Percentiles rank a stretch among this genome's conserved stretches.
Conservation (phyloP, 2,329 filamentous ascomycete genomes). For the Verticillium nonalfalfae region DNA sequence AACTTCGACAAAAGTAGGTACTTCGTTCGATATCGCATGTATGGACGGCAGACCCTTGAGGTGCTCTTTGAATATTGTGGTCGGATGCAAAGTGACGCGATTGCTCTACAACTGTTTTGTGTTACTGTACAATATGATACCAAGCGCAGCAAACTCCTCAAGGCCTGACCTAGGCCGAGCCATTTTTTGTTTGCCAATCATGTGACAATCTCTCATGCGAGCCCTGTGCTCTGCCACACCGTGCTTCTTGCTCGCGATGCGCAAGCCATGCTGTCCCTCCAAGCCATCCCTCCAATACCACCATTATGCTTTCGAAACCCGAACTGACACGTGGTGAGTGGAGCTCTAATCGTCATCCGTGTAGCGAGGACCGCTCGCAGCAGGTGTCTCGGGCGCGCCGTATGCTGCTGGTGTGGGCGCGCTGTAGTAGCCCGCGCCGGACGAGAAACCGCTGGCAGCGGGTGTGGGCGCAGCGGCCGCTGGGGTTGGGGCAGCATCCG, state of each 20-base stretch:
- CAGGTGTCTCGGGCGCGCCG: conserved; percentile 53
- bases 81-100: not conserved
- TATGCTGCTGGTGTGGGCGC: conserved; percentile 62
- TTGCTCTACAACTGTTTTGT: not conserved
- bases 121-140: not conserved
- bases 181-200: not conserved
- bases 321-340: not conserved
- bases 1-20: no score
- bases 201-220: not conserved
- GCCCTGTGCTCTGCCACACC: not conserved
- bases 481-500: conserved; percentile 61
- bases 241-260: not conserved
- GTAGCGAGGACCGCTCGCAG: conserved; percentile 50
- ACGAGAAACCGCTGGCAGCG: conserved; percentile 49
- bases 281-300: not conserved
- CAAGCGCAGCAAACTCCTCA: not conserved
- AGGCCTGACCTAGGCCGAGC: not conserved
- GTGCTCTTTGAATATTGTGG: not conserved
- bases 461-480: conserved; percentile 63
- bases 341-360: conserved; percentile 39
- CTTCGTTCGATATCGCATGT: no score
- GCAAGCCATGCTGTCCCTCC: not conserved
- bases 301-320: not conserved
- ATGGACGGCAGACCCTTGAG: no score
- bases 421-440: conserved; percentile 42